Conservation (phyloP, 257 asterid genomes). For the Solanum ossicruentum region DNA sequence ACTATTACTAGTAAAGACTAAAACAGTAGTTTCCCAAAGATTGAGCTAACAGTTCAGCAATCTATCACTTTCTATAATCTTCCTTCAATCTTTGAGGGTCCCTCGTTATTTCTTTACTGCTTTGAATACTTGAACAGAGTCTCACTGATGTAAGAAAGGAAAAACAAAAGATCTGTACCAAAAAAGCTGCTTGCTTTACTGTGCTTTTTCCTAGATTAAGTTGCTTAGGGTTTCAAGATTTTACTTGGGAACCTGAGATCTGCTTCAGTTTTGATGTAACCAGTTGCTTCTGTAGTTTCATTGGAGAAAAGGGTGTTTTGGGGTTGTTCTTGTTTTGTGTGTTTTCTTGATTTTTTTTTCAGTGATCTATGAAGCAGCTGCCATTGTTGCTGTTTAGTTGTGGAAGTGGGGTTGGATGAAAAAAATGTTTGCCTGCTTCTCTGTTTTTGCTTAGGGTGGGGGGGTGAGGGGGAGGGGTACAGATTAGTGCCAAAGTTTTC, state of each 20-base stretch:
- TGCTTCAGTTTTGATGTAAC: constrained; percentile 11
- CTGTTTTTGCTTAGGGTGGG: constrained; percentile 27
- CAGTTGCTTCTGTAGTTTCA: neutral
- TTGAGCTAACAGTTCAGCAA: neutral
- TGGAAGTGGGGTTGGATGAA: constrained; percentile 47
- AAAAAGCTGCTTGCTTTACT: constrained; percentile 42
- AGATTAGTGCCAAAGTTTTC: neutral
- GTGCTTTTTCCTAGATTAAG: constrained; percentile 1
- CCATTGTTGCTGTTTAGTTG: constrained; percentile 15
- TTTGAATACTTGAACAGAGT: neutral
- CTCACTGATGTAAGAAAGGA: neutral
- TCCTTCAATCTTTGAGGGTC: constrained; percentile 2
- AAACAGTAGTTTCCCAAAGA: neutral
- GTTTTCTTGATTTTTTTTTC: neutral
- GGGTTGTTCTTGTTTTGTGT: neutral
- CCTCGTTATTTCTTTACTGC: neutral
- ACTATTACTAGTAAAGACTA: neutral
- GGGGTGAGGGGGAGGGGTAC: constrained; percentile 18
- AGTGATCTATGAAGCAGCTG: constrained; percentile 7
- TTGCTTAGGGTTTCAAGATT: constrained; percentile 28
- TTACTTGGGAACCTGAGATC: constrained; percentile 37
- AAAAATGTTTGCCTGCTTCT: constrained; percentile 11
- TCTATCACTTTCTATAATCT: constrained; percentile 5
- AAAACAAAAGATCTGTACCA: constrained; percentile 6
- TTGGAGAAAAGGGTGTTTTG: neutral